A percentile compares a stretch with the other conserved stretches of the same genome.
These are phyloP conservation scores for Solanum chacoense DNA, from an alignment of 305 asterid species.

Conservation along the genomic window DNA sequence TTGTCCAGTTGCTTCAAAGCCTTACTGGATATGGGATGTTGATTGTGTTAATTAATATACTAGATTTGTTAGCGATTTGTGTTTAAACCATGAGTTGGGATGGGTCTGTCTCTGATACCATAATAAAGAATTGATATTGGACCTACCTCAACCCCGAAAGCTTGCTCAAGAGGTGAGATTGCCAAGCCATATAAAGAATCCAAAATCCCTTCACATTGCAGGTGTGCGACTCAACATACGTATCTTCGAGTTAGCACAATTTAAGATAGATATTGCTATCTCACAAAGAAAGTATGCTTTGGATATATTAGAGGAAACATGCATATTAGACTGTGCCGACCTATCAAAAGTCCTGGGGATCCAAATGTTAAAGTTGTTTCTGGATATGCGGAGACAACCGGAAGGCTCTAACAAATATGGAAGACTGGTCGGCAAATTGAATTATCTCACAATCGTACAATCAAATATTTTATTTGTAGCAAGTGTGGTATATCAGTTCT, in stretches of 20 bases:
- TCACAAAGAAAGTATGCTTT: background rate
- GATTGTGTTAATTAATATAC: background rate
- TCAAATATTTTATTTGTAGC: background rate
- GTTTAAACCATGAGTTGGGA: background rate
- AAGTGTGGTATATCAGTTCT: background rate
- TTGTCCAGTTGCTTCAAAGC: background rate
- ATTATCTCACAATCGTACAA: background rate
- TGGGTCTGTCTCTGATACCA: background rate
- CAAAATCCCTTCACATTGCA: background rate
- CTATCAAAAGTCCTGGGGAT: background rate
- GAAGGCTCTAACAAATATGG: background rate
- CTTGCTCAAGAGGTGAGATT: background rate
- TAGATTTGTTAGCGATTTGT: background rate
- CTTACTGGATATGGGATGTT: background rate
- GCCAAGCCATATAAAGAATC: background rate
- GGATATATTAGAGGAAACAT: background rate
- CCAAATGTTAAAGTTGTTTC: background rate
- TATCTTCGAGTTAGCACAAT: background rate
- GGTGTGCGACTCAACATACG: background rate
- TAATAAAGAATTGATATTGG: background rate
- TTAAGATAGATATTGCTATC: background rate
- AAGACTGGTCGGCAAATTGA: background rate
- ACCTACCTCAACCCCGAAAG: background rate
- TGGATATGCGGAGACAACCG: background rate
- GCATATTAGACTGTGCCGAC: background rate